Evolutionary conservation across 2,329 filamentous ascomycete species (phyloP), one percentile per base, ranked within the genome.

Genomic region (Trichoderma sp.): DNA sequence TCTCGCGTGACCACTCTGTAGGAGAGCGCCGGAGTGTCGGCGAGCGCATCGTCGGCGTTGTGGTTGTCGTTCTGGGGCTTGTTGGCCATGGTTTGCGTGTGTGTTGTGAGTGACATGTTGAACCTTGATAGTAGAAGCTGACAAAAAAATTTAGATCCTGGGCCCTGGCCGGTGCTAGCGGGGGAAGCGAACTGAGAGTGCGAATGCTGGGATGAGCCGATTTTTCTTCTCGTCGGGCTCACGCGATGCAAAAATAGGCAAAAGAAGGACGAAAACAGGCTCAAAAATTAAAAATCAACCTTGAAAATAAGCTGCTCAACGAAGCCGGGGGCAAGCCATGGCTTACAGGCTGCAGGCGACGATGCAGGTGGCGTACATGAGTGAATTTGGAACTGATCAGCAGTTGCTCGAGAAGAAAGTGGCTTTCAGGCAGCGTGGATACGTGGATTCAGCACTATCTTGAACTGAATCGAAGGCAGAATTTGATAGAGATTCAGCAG

Each of bases 21-120:
- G 50, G 88, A 88, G 75, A 95, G 88, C 12, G 90, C 88, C 7
- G 92, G 92, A 53, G 91, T 85, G 77, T 88, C 77, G 38, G 76
- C 72, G 6, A 76, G 21, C 33, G 69, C 68, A 50, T 74, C 73
- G 21, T 62, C 24, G 60, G 35, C 35, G 74, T 33, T 27, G 60
- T 7, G 56, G 59, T 27, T 41, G 56, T 56, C 45, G 75, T 35
- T 73, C 27, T 27, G 21, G 12, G 41, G 71, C 53, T 71, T 73
- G 14, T 56, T 31, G 6, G 74, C 21, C 76, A 76, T 76, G 62
- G 76, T 75, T 64, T 71, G 74, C 24, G 74, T 65, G 8, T 69
- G 68, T 64, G 69, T 75, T 76, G 72, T 77, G 31, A 68, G 50
- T 29, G 78, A 75, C 78, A 77, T 79, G 69, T 60, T 73, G 31